A percentile compares a stretch with the other conserved stretches of the same genome.
Conservation (phyloP, 2,329 filamentous ascomycete genomes). For the Cryphonectria japonica region DNA sequence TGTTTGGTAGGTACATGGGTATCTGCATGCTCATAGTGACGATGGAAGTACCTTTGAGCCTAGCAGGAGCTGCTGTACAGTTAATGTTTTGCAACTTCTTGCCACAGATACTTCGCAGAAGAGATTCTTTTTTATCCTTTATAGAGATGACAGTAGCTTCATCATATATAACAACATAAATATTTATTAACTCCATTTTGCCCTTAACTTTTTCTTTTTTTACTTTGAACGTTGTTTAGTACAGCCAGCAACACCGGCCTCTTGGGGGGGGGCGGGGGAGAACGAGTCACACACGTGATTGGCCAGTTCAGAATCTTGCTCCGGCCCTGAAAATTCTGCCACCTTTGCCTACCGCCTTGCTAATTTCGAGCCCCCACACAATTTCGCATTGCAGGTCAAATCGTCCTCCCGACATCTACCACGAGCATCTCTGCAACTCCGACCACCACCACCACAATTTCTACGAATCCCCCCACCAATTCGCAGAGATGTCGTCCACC, state of each 20-base stretch:
- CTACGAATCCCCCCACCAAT: conserved; percentile 36
- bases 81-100: neutral
- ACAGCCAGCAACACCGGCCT: neutral
- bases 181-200: neutral
- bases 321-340: conserved; percentile 7
- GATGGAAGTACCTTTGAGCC: neutral
- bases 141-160: neutral
- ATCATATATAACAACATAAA: neutral
- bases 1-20: neutral
- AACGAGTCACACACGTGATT: neutral
- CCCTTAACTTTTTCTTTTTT: neutral
- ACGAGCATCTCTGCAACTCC: neutral
- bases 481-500: conserved; percentile 66
- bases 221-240: neutral
- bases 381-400: conserved; percentile 7
- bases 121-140: neutral
- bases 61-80: neutral
- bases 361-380: conserved; percentile 8
- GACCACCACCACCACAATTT: conserved; percentile 3
- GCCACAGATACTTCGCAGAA: neutral
- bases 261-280: neutral
- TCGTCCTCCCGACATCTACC: neutral
- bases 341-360: conserved; percentile 1
- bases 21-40: neutral
- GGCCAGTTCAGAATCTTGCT: neutral